Base-by-base conservation (phyloP, 202 grass and related monocot genomes). In the Schoenoplectus triqueter region DNA sequence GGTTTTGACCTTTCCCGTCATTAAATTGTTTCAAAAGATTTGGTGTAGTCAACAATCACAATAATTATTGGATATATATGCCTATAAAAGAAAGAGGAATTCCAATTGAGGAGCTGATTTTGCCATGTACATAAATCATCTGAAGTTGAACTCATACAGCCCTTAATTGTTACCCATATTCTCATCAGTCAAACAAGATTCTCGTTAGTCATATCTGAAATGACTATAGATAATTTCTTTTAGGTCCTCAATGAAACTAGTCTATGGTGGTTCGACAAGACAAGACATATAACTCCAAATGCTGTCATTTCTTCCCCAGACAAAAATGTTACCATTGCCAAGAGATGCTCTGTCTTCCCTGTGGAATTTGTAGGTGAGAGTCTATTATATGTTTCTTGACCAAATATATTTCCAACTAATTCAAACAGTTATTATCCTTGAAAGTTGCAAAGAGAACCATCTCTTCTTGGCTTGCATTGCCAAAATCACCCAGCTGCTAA, bases 331-430 rank as follows among this genome's bases (percentile, higher is more conserved):
- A 95, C 95, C 71, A 94, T 95, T 87, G 95, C 95, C 64, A 93
- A 91, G 88, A 98, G 79, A 65, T 98, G 91, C 88, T 82, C 90
- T 50, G 95, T 98, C 71, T 95, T 98, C 84, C 95, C 93, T 81
- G 95, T 98, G 87, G 95, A 98, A 93, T 98, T 98, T 92, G 91
- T 98, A 63, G 93, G 95, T 98, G 87, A 94, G 92, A 61, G 54
- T 52, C 47, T 87, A n/a, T 64, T 65, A 73, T 69, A 22, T 68
- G 45, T 59, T 69, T 68, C 80, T 55, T 55, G 66, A 69, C 41
- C 11, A 41, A 50, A 68, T 49, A 20, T 80, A 15, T n/a, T 5
- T 64, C 73, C 62, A 6, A 21, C 44, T 48, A 14, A 31, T 66
- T 11, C 61, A 17, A 64, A 76, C 6, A 63, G 6, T 85, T 75